phyloP scores from a whole-genome alignment of 768 basidiomycete species.

The Termitomyces sp. region DNA sequence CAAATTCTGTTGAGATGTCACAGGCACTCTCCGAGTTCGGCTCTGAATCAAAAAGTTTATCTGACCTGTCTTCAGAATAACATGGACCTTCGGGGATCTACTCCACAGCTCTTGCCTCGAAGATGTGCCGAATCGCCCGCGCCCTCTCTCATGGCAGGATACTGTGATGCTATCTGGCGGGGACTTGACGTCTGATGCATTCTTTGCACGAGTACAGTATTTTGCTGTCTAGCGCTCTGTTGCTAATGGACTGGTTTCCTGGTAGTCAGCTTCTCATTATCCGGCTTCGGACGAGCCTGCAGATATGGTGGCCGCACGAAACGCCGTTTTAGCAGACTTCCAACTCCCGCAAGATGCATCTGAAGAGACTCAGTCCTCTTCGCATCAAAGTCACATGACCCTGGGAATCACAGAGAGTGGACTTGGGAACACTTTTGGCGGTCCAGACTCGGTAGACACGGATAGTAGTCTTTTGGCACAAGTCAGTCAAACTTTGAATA shows the following conservation, averaged over 20 bases:
- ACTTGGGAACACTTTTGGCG: no score
- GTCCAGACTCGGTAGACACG: no score
- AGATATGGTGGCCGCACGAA: conserved; percentile 47
- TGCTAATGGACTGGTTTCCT: background rate
- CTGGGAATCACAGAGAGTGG: no score
- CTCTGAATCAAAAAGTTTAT: background rate
- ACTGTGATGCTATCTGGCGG: background rate
- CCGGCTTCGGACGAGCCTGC: conserved; percentile 30
- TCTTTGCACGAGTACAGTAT: conserved; percentile 11
- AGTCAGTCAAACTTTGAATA: no score
- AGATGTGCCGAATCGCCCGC: conserved; percentile 5
- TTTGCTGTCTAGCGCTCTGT: background rate
- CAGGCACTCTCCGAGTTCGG: conserved; percentile 21
- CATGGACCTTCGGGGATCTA: background rate
- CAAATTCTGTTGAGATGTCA: conserved; percentile 19
- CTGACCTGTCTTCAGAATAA: conserved; percentile 4
- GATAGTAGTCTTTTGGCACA: no score
- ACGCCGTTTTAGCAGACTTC: conserved; percentile 50
- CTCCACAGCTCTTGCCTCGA: conserved; percentile 1
- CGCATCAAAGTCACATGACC: conserved; percentile 27
- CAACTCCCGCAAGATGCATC: conserved; percentile 63
- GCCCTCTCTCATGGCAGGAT: conserved; percentile 3
- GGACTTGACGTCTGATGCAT: conserved; percentile 1
- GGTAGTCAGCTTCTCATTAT: conserved; percentile 1
- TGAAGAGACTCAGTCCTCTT: conserved; percentile 61